Percentiles rank a stretch among this genome's conserved stretches.
phyloP scores from a whole-genome alignment of 495 filamentous ascomycete species.

The Penicillium arizonense region DNA sequence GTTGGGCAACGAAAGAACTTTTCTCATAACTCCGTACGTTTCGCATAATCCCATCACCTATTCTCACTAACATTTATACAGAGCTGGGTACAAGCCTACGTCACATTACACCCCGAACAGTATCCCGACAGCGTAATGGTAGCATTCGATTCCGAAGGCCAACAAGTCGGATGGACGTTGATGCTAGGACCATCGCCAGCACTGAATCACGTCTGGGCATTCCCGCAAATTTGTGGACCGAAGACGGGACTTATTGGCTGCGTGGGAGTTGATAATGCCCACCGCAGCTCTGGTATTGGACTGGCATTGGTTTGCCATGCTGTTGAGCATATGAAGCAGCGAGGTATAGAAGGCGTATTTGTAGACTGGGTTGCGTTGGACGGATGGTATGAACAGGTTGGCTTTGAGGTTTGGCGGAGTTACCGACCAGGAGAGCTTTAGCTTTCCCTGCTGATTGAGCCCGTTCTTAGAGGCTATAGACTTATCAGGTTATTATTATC shows the following conservation, averaged over 20 bases:
- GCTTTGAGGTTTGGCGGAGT: slow-evolving; percentile 43
- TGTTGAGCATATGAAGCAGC: slow-evolving; percentile 46
- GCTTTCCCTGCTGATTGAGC: too few relatives aligned
- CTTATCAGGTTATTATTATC: too few relatives aligned
- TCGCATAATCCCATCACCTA: neutral
- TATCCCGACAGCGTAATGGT: slow-evolving; percentile 46
- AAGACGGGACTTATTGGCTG: slow-evolving; percentile 50
- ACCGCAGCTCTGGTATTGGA: slow-evolving; percentile 43
- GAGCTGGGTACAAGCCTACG: slow-evolving; percentile 49
- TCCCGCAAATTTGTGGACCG: slow-evolving; percentile 42
- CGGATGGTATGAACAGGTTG: slow-evolving; percentile 51
- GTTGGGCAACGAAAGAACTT: slow-evolving; percentile 46
- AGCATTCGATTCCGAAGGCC: slow-evolving; percentile 38
- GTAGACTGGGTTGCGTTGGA: slow-evolving; percentile 51
- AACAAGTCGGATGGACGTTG: slow-evolving; percentile 50
- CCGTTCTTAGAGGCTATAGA: too few relatives aligned
- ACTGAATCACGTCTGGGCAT: slow-evolving; percentile 42
- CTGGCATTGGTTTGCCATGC: slow-evolving; percentile 47
- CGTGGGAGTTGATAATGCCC: slow-evolving; percentile 44
- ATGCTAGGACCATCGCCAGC: slow-evolving; percentile 38
- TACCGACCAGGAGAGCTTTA: slow-evolving; percentile 40
- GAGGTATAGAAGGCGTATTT: slow-evolving; percentile 48
- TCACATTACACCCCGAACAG: slow-evolving; percentile 33
- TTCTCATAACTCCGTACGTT: slow-evolving; percentile 34
- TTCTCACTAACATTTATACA: slow-evolving; percentile 15